phyloP scores from a whole-genome alignment of 306 rosid genomes.

The Trifolium dubium region DNA sequence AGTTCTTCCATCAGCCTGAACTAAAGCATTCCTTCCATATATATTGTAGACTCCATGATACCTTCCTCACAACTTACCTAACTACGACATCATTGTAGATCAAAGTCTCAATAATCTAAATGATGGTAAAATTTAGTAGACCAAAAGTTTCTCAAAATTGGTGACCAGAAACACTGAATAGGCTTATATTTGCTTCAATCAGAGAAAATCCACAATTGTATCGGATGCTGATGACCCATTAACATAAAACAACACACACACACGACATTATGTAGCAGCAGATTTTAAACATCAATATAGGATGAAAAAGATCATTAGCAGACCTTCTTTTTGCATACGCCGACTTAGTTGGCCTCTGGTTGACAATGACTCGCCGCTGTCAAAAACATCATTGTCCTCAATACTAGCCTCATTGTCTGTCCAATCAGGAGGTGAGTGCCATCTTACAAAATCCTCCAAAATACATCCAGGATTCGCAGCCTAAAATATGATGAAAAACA shows the following conservation, averaged over 20 bases:
- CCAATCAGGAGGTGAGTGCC: constrained; percentile 99
- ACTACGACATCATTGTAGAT: constrained; percentile 14
- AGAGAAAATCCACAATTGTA: constrained; percentile 17
- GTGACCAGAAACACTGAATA: constrained; percentile 37
- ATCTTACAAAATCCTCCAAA: constrained; percentile 96
- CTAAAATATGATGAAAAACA: constrained; percentile 52
- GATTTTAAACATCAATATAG: constrained; percentile 32
- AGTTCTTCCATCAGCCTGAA: constrained; percentile 5
- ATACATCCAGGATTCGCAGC: constrained; percentile 99
- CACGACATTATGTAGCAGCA: constrained; percentile 30
- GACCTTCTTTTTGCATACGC: constrained; percentile 98
- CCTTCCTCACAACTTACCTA: constrained; percentile 25
- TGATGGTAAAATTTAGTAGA: constrained; percentile 5
- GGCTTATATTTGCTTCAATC: constrained; percentile 29
- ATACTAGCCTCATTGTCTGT: constrained; percentile 61
- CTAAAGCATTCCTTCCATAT: not conserved
- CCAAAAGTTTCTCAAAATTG: constrained; percentile 12
- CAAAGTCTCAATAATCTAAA: constrained; percentile 31
- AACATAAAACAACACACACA: not conserved
- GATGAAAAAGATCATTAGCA: constrained; percentile 27
- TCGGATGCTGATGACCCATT: constrained; percentile 20
- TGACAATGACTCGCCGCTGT: constrained; percentile 52
- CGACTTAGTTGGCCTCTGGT: constrained; percentile 84
- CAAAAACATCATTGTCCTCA: constrained; percentile 58
- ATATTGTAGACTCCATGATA: not conserved